These are phyloP conservation scores for Fusarium poae DNA, from an alignment of 2,329 filamentous ascomycete species.

Conservation along the genomic window DNA sequence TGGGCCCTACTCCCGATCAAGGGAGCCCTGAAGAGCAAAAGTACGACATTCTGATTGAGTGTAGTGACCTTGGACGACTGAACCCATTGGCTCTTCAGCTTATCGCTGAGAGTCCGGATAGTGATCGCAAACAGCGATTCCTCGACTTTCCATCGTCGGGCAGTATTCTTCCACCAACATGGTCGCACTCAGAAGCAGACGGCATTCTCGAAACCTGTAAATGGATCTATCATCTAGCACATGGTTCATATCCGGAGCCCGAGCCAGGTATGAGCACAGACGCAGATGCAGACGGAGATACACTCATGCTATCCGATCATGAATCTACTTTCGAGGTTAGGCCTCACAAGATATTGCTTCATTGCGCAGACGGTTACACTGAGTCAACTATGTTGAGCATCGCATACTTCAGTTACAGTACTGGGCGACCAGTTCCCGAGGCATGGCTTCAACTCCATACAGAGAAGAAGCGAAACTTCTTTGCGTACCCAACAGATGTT, in stretches of 20 bases:
- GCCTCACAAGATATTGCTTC: conserved; percentile 82
- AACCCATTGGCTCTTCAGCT: conserved; percentile 75
- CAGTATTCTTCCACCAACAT: conserved; percentile 87
- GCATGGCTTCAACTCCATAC: conserved; percentile 91
- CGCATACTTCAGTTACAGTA: conserved; percentile 93
- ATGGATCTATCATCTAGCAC: conserved; percentile 88
- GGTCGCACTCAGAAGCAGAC: conserved; percentile 85
- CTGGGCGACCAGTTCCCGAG: conserved; percentile 81
- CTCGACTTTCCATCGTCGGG: conserved; percentile 93
- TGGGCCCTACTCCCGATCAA: conserved; percentile 86
- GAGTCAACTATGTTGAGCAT: conserved; percentile 91
- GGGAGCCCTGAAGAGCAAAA: conserved; percentile 67
- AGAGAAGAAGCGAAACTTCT: conserved; percentile 88
- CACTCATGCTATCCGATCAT: conserved; percentile 42
- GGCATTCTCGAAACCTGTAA: conserved; percentile 87
- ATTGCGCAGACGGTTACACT: conserved; percentile 96
- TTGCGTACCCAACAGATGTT: conserved; percentile 93
- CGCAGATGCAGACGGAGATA: conserved; percentile 52
- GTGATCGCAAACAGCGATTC: conserved; percentile 53
- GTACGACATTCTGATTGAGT: conserved; percentile 91
- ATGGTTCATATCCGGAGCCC: conserved; percentile 64
- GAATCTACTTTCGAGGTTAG: conserved; percentile 44
- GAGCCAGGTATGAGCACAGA: conserved; percentile 55
- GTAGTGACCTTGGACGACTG: conserved; percentile 85
- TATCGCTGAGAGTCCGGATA: conserved; percentile 69